These are phyloP conservation scores for Cercospora canescens DNA, from an alignment of 2,329 filamentous ascomycete species.

Conservation along the genomic window DNA sequence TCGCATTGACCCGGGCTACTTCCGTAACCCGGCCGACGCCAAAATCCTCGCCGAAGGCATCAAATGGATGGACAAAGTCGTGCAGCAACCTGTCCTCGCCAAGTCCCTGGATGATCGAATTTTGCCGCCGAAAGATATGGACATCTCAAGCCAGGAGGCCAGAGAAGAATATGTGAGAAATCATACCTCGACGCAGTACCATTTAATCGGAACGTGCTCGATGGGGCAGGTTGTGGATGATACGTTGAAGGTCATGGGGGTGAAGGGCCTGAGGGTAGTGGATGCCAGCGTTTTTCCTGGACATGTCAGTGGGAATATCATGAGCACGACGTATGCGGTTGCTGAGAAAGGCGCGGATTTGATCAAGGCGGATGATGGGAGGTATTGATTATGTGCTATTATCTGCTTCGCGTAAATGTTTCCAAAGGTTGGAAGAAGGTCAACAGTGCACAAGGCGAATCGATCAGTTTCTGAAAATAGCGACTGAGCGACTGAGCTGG, in stretches of 20 bases:
- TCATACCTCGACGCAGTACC: slow-evolving; percentile 39
- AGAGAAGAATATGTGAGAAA: slow-evolving; percentile 31
- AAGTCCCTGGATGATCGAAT: slow-evolving; percentile 42
- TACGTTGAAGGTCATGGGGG: slow-evolving; percentile 34
- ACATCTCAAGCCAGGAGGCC: slow-evolving; percentile 31
- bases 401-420: no score
- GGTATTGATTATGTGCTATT: slow-evolving; percentile 2
- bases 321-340: slow-evolving; percentile 37
- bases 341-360: slow-evolving; percentile 40
- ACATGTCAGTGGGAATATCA: slow-evolving; percentile 36
- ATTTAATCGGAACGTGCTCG: slow-evolving; percentile 42
- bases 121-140: slow-evolving; percentile 33
- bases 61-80: slow-evolving; percentile 46
- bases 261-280: slow-evolving; percentile 32
- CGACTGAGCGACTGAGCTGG: not conserved
- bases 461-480: no score
- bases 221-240: slow-evolving; percentile 37
- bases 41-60: slow-evolving; percentile 35
- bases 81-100: slow-evolving; percentile 44
- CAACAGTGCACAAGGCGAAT: no score
- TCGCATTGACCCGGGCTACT: slow-evolving; percentile 36
- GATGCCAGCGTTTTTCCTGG: slow-evolving; percentile 39
- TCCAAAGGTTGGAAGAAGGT: no score
- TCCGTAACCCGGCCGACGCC: slow-evolving; percentile 33
- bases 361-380: slow-evolving; percentile 30